Percentiles rank a stretch among this genome's conserved stretches.
phyloP scores from a whole-genome alignment of 352 stramenopile genomes.

The Pythium brassicae region DNA sequence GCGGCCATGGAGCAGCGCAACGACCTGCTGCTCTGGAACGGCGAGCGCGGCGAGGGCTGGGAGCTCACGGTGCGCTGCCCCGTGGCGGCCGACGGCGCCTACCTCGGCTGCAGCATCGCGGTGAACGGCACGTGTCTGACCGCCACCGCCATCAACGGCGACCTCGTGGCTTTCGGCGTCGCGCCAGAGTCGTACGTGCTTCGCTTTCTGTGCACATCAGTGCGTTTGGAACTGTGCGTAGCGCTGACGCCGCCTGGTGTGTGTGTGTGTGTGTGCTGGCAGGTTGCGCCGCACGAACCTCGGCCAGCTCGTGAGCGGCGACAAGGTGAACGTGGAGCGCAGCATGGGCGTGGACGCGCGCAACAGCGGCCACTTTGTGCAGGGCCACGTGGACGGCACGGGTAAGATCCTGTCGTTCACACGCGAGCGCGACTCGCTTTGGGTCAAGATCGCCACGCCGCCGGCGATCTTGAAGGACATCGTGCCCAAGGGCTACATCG shows the following conservation, averaged over 20 bases:
- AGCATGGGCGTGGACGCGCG: slow-evolving; percentile 85
- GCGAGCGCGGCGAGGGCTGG: slow-evolving; percentile 81
- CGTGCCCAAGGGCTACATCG: slow-evolving; percentile 93
- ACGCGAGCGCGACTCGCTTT: slow-evolving; percentile 94
- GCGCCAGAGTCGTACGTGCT: slow-evolving; percentile 89
- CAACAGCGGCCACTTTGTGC: slow-evolving; percentile 98
- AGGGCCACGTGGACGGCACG: slow-evolving; percentile 97
- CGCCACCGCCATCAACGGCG: slow-evolving; percentile 87
- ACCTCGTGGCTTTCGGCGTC: slow-evolving; percentile 91
- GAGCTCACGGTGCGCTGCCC: slow-evolving; percentile 84
- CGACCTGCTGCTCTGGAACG: slow-evolving; percentile 96
- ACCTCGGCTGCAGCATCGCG: slow-evolving; percentile 94
- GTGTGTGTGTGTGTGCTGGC: background rate
- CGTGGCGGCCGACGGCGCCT: slow-evolving; percentile 82
- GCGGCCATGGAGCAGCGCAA: slow-evolving; percentile 87
- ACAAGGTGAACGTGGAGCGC: slow-evolving; percentile 95
- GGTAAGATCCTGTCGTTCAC: slow-evolving; percentile 88
- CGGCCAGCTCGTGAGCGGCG: slow-evolving; percentile 57
- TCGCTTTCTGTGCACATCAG: background rate
- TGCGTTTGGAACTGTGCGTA: background rate
- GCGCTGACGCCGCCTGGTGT: background rate
- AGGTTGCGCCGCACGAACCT: slow-evolving; percentile 91
- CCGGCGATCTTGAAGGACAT: slow-evolving; percentile 91
- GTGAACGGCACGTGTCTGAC: slow-evolving; percentile 98
- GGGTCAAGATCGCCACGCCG: slow-evolving; percentile 88